Percentiles rank a stretch among this genome's conserved stretches.
phyloP scores from a whole-genome alignment of 352 stramenopile genomes.

The Globisporangium megalacanthum region DNA sequence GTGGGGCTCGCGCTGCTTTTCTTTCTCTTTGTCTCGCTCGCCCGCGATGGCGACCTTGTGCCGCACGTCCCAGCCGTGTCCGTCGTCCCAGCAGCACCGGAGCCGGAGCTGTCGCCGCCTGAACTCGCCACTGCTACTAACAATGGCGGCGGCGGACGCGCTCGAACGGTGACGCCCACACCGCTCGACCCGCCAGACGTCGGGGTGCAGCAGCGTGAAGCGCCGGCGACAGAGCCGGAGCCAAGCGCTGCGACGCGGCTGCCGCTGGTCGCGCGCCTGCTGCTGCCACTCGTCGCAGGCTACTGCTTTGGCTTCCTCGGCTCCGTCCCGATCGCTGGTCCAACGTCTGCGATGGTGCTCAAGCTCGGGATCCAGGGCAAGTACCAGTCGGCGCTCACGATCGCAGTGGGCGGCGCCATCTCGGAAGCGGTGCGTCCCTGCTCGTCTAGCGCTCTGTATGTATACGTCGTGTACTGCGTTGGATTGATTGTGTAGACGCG shows the following conservation, averaged over 20 bases:
- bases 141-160: not conserved
- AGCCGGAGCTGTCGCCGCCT: not conserved
- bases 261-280: constrained; percentile 47
- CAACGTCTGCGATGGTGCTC: constrained; percentile 85
- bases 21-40: constrained; percentile 36
- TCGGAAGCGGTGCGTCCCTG: constrained; percentile 60
- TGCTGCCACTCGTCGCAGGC: constrained; percentile 70
- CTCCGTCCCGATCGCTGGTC: constrained; percentile 76
- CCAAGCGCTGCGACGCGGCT: constrained; percentile 10
- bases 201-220: not conserved
- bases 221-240: not conserved
- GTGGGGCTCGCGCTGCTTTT: constrained; percentile 54
- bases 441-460: not conserved
- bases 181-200: not conserved
- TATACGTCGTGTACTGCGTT: not conserved
- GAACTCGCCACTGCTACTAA: not conserved
- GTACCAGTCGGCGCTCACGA: constrained; percentile 71
- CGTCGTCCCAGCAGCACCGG: not conserved
- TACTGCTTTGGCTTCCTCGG: constrained; percentile 86
- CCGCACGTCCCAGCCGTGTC: constrained; percentile 6
- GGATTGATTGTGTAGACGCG: not conserved
- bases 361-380: constrained; percentile 86
- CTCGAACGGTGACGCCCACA: not conserved
- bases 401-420: constrained; percentile 77
- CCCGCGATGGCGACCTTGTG: constrained; percentile 2